Evolutionary conservation across 75 land plant genomes (phyloP).

Genomic region (Cunninghamia lanceolata): DNA sequence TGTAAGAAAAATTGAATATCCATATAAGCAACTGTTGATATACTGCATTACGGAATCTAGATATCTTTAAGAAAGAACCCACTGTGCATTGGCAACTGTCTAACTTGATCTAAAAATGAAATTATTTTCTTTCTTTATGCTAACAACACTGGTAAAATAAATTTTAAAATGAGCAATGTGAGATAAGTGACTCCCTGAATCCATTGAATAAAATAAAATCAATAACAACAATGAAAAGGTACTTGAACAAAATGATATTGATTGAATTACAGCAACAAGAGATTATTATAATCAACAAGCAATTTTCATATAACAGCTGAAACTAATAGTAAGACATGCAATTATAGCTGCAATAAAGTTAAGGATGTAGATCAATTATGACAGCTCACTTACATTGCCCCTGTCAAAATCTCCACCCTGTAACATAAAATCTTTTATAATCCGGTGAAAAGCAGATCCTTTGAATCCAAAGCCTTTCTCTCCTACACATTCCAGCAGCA

Average conservation of each 20-base stretch:
- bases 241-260: not conserved
- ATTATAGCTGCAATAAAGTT: not conserved
- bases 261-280: not conserved
- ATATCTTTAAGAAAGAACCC: not conserved
- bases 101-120: not conserved
- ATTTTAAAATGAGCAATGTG: not conserved
- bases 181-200: not conserved
- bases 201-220: not conserved
- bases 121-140: not conserved
- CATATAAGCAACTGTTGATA: too few species aligned
- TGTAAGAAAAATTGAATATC: not conserved
- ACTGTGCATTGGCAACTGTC: not conserved
- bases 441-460: slow-evolving; percentile 84
- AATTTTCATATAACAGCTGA: not conserved
- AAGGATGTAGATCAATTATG: not conserved
- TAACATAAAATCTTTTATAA: slow-evolving; percentile 91
- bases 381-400: slow-evolving; percentile 62
- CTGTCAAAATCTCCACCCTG: slow-evolving; percentile 95
- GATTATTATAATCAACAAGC: not conserved
- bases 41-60: too few species aligned
- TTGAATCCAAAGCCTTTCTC: slow-evolving; percentile 95
- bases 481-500: slow-evolving; percentile 38
- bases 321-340: not conserved
- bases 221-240: not conserved
- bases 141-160: not conserved